A percentile compares a stretch with the other conserved stretches of the same genome.
These are phyloP conservation scores for Fomitopsis serialis DNA, from an alignment of 768 basidiomycete species.

Conservation along the genomic window DNA sequence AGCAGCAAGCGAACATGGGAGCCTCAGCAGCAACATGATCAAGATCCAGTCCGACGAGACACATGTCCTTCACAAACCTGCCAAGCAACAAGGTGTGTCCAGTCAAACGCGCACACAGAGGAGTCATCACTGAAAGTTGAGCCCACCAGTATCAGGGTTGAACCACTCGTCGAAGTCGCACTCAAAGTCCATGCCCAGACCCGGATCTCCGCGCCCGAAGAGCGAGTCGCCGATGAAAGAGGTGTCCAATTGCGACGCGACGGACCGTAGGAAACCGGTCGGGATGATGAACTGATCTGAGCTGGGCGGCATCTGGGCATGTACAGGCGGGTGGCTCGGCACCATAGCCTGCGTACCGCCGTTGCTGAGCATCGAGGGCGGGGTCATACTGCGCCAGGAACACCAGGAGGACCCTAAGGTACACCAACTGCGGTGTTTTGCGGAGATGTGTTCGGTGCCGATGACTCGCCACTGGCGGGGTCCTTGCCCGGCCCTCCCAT, in stretches of 20 bases:
- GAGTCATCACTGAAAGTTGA: not conserved
- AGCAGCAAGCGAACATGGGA: too few species aligned
- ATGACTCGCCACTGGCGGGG: slow-evolving; percentile 1
- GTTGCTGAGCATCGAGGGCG: slow-evolving; percentile 29
- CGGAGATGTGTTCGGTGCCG: slow-evolving; percentile 16
- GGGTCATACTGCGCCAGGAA: slow-evolving; percentile 20
- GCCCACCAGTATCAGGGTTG: slow-evolving; percentile 37
- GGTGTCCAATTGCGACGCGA: slow-evolving; percentile 34
- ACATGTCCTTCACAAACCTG: not conserved
- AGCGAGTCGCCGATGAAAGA: slow-evolving; percentile 28
- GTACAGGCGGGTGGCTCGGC: slow-evolving; percentile 15
- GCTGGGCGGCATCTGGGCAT: slow-evolving; percentile 15
- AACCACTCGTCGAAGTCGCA: slow-evolving; percentile 78
- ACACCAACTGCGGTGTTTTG: slow-evolving; percentile 14
- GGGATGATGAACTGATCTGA: slow-evolving; percentile 15
- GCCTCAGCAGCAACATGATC: too few species aligned
- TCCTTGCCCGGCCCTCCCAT: slow-evolving; percentile 10
- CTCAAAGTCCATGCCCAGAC: slow-evolving; percentile 69
- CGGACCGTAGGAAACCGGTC: slow-evolving; percentile 41
- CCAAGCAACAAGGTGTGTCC: not conserved
- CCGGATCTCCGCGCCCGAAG: slow-evolving; percentile 40
- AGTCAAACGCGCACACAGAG: not conserved
- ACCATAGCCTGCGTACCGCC: slow-evolving; percentile 6
- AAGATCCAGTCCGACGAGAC: too few species aligned
- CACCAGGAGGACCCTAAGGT: slow-evolving; percentile 8